Evolutionary conservation across 148 eudicot species (phyloP), one percentile per base, ranked within the genome.

Genomic region (Rhododendron simsii): DNA sequence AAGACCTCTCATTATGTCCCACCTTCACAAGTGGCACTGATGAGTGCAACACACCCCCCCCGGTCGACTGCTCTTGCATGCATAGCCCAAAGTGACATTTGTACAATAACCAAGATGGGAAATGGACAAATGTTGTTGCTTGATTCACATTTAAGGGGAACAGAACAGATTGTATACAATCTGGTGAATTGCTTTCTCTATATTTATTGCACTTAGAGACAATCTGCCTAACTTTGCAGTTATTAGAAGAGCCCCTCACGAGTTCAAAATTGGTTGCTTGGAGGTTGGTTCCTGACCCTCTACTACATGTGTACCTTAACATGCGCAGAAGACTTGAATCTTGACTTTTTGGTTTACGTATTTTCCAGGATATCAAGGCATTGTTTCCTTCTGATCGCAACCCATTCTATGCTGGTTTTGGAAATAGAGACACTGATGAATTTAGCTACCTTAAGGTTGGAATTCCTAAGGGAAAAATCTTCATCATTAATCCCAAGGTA

Each of bases 321-420:
- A n/a, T 21, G 55, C n/a, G 51, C 14, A 45, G 39, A 44, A 15
- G 76, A 65, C 59, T 10, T 59, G n/a, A 71, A 5, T 33, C 76
- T 71, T 30, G 76, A 78, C 23, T 73, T 7, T 67, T 85, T 57
- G 21, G 16, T 71, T 83, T 88, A 51, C 1, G 74, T 67, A 79
- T 83, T 85, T 81, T 86, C 53, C 92, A 96, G 99, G 98, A 93
- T 87, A 94, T 96, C 81, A 96, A 89, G 91, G 98, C 94, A 50
- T 88, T 93, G 71, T 96, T 95, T 89, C 98, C 98, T 87, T 48
- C 92, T 50, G 98, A 95, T 91, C 87, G 89, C 78, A 90, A 86
- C 80, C 99, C 99, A 74, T 96, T 96, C 83, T 96, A 96, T 85
- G 98, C 99, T 86, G 99, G 99, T 84, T 96, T 96, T 85, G 99